These are phyloP conservation scores for Termitomyces sp. DNA, from an alignment of 768 basidiomycete species.

Conservation along the genomic window DNA sequence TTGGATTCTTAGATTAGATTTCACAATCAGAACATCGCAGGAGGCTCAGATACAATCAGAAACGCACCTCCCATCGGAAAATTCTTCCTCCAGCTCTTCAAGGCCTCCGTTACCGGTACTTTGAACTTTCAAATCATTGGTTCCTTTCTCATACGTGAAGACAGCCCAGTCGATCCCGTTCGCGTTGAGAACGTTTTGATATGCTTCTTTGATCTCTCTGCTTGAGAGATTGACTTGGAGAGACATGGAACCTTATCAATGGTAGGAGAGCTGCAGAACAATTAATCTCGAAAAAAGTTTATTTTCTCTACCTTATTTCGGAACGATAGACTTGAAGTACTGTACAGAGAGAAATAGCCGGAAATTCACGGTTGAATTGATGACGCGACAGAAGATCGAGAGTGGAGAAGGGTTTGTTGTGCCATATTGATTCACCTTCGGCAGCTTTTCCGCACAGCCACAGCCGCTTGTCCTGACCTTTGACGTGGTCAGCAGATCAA, in stretches of 20 bases:
- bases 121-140: conserved; percentile 87
- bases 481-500: too few relatives aligned
- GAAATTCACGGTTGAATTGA: neutral
- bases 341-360: neutral
- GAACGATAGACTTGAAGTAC: neutral
- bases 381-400: conserved; percentile 9
- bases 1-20: conserved; percentile 62
- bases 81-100: conserved; percentile 91
- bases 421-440: neutral
- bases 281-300: neutral
- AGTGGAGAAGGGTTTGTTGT: conserved; percentile 3
- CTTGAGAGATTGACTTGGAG: conserved; percentile 77
- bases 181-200: conserved; percentile 68
- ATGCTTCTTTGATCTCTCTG: conserved; percentile 67
- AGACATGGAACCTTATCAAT: conserved; percentile 47
- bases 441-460: neutral
- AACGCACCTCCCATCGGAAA: conserved; percentile 84
- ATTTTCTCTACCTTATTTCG: neutral
- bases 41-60: neutral
- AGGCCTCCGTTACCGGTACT: conserved; percentile 82
- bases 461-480: too few relatives aligned
- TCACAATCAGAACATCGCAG: conserved; percentile 12
- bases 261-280: neutral
- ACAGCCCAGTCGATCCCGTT: conserved; percentile 73
- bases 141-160: conserved; percentile 76